Percentiles rank a stretch among this genome's conserved stretches.
Conservation (phyloP, 805 yeast species). For the Teunomyces gatunensis region DNA sequence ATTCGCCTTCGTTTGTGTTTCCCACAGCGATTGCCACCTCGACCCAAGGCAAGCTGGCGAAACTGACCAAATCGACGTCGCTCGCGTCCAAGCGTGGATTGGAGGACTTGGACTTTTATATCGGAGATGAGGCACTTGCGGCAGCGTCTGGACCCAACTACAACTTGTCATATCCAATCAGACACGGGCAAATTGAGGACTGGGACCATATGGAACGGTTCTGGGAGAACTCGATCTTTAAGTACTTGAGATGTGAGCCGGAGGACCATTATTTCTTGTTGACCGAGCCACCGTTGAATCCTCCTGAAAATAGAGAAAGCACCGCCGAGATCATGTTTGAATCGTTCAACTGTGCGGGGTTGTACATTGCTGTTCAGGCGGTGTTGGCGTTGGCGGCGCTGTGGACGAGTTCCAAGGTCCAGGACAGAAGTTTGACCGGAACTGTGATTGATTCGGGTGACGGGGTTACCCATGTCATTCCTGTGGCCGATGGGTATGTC, state of each 20-base stretch:
- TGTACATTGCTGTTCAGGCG: conserved; percentile 98
- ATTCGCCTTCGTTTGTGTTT: conserved; percentile 93
- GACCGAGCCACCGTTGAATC: conserved; percentile 98
- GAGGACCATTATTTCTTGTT: conserved; percentile 95
- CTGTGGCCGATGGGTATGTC: conserved; percentile 98
- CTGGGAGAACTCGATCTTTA: conserved; percentile 97
- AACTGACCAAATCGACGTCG: conserved; percentile 39
- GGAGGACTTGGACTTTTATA: conserved; percentile 89
- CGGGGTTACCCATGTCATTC: conserved; percentile 98
- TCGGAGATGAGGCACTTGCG: conserved; percentile 91
- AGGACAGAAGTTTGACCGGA: conserved; percentile 94
- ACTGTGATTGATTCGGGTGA: conserved; percentile 98
- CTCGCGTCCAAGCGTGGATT: conserved; percentile 78
- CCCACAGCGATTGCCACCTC: conserved; percentile 96
- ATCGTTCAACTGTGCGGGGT: conserved; percentile 96
- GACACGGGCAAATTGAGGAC: conserved; percentile 97
- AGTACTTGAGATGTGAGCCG: conserved; percentile 95
- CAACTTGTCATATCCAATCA: conserved; percentile 85
- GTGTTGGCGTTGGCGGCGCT: conserved; percentile 98
- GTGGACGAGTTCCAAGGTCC: conserved; percentile 96
- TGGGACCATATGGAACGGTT: conserved; percentile 99
- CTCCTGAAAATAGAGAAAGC: conserved; percentile 99
- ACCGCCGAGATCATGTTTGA: conserved; percentile 99
- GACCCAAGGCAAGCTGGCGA: conserved; percentile 39
- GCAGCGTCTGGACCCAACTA: conserved; percentile 92